These are phyloP conservation scores for Penicillium cosmopolitanum DNA, from an alignment of 495 filamentous ascomycete genomes.

Conservation along the genomic window DNA sequence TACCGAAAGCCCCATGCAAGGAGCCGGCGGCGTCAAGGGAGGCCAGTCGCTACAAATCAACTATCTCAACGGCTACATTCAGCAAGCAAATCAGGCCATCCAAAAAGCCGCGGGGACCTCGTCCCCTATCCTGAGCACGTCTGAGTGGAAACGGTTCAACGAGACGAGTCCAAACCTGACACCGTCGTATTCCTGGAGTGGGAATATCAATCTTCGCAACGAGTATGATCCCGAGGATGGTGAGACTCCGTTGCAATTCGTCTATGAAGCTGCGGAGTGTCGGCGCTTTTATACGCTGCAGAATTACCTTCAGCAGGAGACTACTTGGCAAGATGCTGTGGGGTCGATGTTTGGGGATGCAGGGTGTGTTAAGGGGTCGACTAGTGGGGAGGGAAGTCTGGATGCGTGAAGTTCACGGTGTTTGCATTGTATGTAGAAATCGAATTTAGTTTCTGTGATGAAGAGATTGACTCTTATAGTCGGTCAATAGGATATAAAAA, in stretches of 20 bases:
- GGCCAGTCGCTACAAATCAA: conserved; percentile 32
- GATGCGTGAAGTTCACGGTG: conserved; percentile 14
- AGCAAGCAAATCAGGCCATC: conserved; percentile 25
- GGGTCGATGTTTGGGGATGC: conserved; percentile 32
- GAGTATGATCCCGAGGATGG: conserved; percentile 36
- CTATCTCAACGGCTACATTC: conserved; percentile 40
- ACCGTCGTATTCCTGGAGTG: conserved; percentile 27
- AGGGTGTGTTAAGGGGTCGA: conserved; percentile 34
- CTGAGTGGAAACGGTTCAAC: conserved; percentile 39
- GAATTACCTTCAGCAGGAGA: conserved; percentile 30
- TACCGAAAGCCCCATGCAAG: conserved; percentile 60
- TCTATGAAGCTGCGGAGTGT: conserved; percentile 44
- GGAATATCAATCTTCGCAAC: conserved; percentile 31
- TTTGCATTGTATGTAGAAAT: not conserved
- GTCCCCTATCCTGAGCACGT: conserved; percentile 32
- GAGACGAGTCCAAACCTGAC: conserved; percentile 25
- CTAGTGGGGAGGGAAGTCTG: conserved; percentile 30
- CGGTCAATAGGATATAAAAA: too few relatives aligned
- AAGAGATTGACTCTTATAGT: too few relatives aligned
- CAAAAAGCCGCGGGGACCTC: conserved; percentile 23
- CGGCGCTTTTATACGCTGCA: conserved; percentile 42
- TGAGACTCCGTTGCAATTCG: conserved; percentile 39
- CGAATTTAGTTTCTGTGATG: too few relatives aligned
- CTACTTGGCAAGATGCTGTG: conserved; percentile 34
- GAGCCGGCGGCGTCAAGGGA: conserved; percentile 63